phyloP scores from a whole-genome alignment of 768 basidiomycete genomes.

The Piloderma croceum region DNA sequence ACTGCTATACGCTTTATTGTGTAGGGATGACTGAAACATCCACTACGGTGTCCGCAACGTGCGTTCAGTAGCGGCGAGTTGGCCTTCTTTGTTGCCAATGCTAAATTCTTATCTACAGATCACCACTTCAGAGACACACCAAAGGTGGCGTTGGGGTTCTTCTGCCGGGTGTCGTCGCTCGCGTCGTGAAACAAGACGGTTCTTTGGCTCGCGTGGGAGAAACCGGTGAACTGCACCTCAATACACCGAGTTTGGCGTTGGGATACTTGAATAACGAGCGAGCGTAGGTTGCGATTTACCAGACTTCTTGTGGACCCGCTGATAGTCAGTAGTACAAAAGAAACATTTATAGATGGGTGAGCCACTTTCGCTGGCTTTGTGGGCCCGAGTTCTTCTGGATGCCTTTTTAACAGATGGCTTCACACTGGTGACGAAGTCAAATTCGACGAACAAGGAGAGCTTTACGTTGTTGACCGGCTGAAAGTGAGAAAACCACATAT shows the following conservation, averaged over 20 bases:
- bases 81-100: constrained; percentile 9
- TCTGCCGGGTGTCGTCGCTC: constrained; percentile 33
- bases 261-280: constrained; percentile 35
- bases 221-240: constrained; percentile 37
- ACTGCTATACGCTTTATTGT: no score
- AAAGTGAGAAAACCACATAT: constrained; percentile 32
- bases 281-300: constrained; percentile 30
- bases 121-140: constrained; percentile 14
- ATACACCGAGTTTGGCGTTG: constrained; percentile 30
- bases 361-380: constrained; percentile 2
- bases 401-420: constrained; percentile 34
- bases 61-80: no score
- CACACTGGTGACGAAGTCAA: constrained; percentile 41
- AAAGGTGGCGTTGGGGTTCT: constrained; percentile 28
- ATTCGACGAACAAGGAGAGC: constrained; percentile 33
- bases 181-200: constrained; percentile 37
- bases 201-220: constrained; percentile 33
- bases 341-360: constrained; percentile 41
- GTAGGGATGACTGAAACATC: not conserved
- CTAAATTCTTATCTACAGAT: constrained; percentile 18
- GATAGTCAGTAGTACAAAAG: constrained; percentile 33
- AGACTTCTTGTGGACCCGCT: not conserved
- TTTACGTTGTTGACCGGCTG: constrained; percentile 40
- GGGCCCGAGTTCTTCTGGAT: constrained; percentile 1
- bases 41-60: no score